phyloP scores from a whole-genome alignment of 2,329 filamentous ascomycete species.

The Cytospora piceae region DNA sequence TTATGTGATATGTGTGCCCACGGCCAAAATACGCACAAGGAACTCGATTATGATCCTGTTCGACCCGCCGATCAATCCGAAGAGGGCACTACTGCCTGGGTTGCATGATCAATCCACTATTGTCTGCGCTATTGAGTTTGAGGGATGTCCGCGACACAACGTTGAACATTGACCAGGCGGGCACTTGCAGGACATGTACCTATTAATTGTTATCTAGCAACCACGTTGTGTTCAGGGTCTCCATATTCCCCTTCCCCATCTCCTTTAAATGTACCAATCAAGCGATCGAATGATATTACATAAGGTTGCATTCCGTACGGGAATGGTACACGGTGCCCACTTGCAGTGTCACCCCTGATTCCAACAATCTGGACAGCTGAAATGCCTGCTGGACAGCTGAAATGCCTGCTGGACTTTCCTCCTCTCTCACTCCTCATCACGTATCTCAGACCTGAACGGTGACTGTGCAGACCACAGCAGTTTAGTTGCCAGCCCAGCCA shows the following conservation, averaged over 20 bases:
- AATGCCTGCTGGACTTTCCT: neutral
- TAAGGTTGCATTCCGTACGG: neutral
- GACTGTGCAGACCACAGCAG: neutral
- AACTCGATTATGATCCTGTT: neutral
- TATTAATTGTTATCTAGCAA: no score
- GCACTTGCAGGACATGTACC: neutral
- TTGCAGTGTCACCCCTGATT: slow-evolving; percentile 4
- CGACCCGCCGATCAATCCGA: neutral
- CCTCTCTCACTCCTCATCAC: neutral
- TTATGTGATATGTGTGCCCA: neutral
- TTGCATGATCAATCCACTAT: neutral
- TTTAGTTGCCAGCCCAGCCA: neutral
- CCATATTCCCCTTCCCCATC: neutral
- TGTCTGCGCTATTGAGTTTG: neutral
- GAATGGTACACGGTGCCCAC: neutral
- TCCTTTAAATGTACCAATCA: neutral
- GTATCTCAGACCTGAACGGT: neutral
- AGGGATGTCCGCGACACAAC: neutral
- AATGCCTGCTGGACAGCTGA: neutral
- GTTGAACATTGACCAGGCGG: neutral
- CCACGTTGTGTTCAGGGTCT: neutral
- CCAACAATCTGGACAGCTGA: neutral
- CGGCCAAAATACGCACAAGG: neutral
- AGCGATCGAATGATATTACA: neutral
- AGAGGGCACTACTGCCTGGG: neutral